Percentiles rank a stretch among this genome's conserved stretches.
Evolutionary conservation across 345 rosid genomes (phyloP).

Genomic region (Euphorbia pulcherrima): DNA sequence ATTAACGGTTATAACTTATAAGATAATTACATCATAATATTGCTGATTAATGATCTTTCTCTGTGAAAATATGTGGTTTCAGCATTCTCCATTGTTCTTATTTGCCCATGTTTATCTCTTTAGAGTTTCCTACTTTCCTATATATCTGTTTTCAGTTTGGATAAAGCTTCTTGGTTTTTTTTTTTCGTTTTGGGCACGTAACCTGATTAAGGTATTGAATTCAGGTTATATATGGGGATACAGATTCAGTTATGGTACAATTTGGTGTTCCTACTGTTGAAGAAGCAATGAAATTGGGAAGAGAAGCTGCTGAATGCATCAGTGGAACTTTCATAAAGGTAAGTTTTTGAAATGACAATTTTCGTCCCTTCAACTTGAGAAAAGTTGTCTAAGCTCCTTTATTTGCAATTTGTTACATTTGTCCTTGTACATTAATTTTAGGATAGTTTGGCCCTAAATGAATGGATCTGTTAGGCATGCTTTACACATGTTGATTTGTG

Average conservation of each 20-base stretch:
- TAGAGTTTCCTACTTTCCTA: neutral
- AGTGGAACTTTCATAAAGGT: conserved; percentile 84
- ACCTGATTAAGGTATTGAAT: conserved; percentile 3
- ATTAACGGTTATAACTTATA: neutral
- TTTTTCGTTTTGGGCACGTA: neutral
- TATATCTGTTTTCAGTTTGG: neutral
- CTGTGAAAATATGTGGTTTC: neutral
- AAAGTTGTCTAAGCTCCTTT: too few species aligned
- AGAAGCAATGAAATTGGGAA: conserved; percentile 82
- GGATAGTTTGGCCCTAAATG: too few species aligned
- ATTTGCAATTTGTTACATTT: too few species aligned
- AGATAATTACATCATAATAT: neutral
- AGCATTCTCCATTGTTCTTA: neutral
- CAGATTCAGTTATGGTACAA: conserved; percentile 99
- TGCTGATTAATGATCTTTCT: neutral
- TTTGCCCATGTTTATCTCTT: neutral
- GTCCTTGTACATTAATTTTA: too few species aligned
- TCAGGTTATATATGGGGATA: conserved; percentile 95
- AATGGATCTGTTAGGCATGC: too few species aligned
- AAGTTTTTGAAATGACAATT: conserved; percentile 11
- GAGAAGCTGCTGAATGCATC: conserved; percentile 87
- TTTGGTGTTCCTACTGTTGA: conserved; percentile 76
- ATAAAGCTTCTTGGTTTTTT: conserved; percentile 5
- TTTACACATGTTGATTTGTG: too few species aligned
- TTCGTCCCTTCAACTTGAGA: too few species aligned